Conservation (phyloP, 768 basidiomycete species). For the Pluteus cervinus region DNA sequence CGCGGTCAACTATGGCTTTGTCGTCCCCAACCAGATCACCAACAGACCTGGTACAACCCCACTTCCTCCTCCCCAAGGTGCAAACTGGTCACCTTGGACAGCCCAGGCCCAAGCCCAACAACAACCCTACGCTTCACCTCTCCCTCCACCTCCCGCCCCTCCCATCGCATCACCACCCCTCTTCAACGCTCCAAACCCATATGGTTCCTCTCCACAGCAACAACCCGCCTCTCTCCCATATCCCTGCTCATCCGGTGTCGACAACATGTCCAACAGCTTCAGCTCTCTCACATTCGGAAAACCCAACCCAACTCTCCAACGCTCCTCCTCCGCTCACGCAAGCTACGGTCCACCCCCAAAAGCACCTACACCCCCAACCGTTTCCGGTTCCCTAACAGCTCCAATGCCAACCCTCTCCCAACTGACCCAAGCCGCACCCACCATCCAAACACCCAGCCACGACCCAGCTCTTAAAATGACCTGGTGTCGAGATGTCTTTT, state of each 20-base stretch:
- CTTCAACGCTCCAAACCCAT: constrained; percentile 16
- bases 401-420: constrained; percentile 61
- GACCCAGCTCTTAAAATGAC: constrained; percentile 58
- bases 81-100: constrained; percentile 12
- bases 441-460: constrained; percentile 47
- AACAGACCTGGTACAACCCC: constrained; percentile 10
- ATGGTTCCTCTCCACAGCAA: constrained; percentile 15
- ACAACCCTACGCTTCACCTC: constrained; percentile 14
- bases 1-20: constrained; percentile 12
- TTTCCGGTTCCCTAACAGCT: constrained; percentile 51
- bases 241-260: too few relatives aligned
- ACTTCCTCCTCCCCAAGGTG: constrained; percentile 9
- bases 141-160: constrained; percentile 7
- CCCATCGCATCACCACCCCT: constrained; percentile 19
- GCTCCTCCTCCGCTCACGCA: constrained; percentile 36
- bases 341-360: constrained; percentile 44
- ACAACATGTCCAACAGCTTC: too few relatives aligned
- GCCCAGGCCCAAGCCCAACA: constrained; percentile 9
- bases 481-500: constrained; percentile 82
- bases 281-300: too few relatives aligned
- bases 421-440: constrained; percentile 43
- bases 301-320: constrained; percentile 33
- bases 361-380: constrained; percentile 26
- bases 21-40: constrained; percentile 7
- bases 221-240: constrained; percentile 42